A percentile compares a stretch with the other conserved stretches of the same genome.
These are phyloP conservation scores for Aspergillus avenaceus DNA, from an alignment of 495 filamentous ascomycete species.

Conservation along the genomic window DNA sequence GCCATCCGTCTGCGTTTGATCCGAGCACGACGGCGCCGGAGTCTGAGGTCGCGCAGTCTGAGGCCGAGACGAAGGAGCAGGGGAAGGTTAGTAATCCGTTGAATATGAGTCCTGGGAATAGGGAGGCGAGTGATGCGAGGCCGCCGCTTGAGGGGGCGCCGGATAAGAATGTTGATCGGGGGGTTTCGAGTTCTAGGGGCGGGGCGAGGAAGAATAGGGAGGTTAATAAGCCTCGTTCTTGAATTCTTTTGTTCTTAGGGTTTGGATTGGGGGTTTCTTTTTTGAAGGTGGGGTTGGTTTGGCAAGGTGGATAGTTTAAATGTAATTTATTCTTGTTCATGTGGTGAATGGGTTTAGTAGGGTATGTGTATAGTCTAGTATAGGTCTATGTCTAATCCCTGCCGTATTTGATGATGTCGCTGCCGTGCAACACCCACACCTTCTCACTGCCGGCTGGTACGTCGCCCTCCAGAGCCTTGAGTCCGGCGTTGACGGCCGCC, in stretches of 20 bases:
- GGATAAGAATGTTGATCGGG: slow-evolving; percentile 36
- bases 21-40: slow-evolving; percentile 56
- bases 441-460: slow-evolving; percentile 40
- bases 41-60: slow-evolving; percentile 40
- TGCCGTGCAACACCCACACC: slow-evolving; percentile 36
- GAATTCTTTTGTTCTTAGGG: neutral
- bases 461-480: slow-evolving; percentile 45
- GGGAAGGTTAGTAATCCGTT: slow-evolving; percentile 44
- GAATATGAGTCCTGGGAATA: slow-evolving; percentile 58
- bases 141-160: slow-evolving; percentile 44
- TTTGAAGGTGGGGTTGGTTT: neutral
- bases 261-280: neutral
- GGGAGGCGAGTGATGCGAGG: slow-evolving; percentile 49
- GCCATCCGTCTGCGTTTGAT: slow-evolving; percentile 52
- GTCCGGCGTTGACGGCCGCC: slow-evolving; percentile 58
- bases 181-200: slow-evolving; percentile 42
- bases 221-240: slow-evolving; percentile 14
- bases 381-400: slow-evolving; percentile 10
- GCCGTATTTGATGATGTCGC: slow-evolving; percentile 34
- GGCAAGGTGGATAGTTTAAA: neutral
- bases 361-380: neutral
- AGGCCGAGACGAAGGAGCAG: slow-evolving; percentile 25
- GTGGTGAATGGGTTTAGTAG: neutral
- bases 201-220: slow-evolving; percentile 41
- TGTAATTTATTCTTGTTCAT: neutral